Base-by-base conservation (phyloP, 2,329 filamentous ascomycete species). In the Penicillium janthinellum region DNA sequence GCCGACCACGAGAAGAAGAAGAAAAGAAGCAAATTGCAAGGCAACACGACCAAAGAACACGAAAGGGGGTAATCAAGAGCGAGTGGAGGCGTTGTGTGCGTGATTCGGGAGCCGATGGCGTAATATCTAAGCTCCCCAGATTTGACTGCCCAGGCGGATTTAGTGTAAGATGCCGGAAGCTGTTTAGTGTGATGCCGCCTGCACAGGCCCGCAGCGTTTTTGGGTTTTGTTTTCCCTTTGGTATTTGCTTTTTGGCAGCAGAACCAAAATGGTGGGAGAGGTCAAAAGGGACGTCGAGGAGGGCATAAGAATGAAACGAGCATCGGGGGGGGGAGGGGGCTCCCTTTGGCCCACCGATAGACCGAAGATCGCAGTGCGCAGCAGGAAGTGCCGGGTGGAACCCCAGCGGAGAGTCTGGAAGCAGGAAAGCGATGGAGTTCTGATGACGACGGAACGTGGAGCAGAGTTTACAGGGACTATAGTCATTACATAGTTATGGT, bases 371-470 rank as follows among this genome's bases (percentile, higher is more conserved):
- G 60, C 63, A 61, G 10, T 56, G 25, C 28, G 1, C 25, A 53
- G 49, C 39, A 34, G 35, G 17, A 55, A 62, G 56, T 57, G 54
- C 57, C 35, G 59, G 67, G 65, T 20, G 64, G 63, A 52, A 56
- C 60, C 60, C 64, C 39, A 60, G 56, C 50, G 11, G 61, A 60
- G 35, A 66, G 70, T 64, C 67, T 72, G 69, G 69, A 72, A 64
- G 66, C 59, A 59, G 58, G 58, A 67, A 31, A 31, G 38, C 51
- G 38, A 41, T 44, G 51, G 38, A 31, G 39, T 41, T 39, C n/a
- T 64, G 56, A 67, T 65, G 68, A 72, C 68, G 69, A 67, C 58
- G 59, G 56, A 59, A 51, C 62, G 67, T 70, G 67, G 66, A 67
- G 65, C 59, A 25, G 20, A 42, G 41, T 25, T 41, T 53, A 31